Percentiles rank a stretch among this genome's conserved stretches.
phyloP scores from a whole-genome alignment of 176 grass and related monocot genomes.

The Musa itinerans region DNA sequence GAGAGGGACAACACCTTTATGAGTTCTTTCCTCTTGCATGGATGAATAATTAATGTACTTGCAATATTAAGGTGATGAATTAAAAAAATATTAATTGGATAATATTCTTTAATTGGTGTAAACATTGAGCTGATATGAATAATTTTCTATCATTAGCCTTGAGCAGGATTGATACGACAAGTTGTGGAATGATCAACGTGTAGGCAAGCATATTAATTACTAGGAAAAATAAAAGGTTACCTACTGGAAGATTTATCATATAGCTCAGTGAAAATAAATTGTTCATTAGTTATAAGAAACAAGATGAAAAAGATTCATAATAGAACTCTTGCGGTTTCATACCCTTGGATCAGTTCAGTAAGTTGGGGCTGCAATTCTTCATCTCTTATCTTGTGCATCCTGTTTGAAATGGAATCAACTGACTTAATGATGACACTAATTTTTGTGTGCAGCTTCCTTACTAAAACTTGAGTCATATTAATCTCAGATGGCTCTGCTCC shows the following conservation, averaged over 20 bases:
- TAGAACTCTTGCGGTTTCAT: slow-evolving; percentile 2
- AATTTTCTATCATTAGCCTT: no score
- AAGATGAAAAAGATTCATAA: not conserved
- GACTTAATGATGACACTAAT: slow-evolving; percentile 51
- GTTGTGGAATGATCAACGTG: not conserved
- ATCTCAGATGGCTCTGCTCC: slow-evolving; percentile 38
- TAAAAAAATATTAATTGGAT: no score
- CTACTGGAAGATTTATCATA: not conserved
- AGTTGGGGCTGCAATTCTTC: slow-evolving; percentile 81
- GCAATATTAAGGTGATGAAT: no score
- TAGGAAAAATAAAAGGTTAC: not conserved
- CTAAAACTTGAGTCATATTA: slow-evolving; percentile 19
- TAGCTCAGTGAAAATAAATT: not conserved
- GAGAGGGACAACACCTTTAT: no score
- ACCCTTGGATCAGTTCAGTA: slow-evolving; percentile 59
- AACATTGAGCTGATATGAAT: no score
- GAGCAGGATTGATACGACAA: no score
- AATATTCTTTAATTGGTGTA: no score
- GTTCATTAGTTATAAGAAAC: not conserved
- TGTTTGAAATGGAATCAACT: slow-evolving; percentile 50
- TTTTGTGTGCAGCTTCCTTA: slow-evolving; percentile 31
- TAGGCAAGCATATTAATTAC: not conserved
- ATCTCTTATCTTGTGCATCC: slow-evolving; percentile 71
- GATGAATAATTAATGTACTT: no score
- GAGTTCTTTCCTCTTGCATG: no score